Base-by-base conservation (phyloP, 2,329 filamentous ascomycete species). In the Zasmidium angulare region DNA sequence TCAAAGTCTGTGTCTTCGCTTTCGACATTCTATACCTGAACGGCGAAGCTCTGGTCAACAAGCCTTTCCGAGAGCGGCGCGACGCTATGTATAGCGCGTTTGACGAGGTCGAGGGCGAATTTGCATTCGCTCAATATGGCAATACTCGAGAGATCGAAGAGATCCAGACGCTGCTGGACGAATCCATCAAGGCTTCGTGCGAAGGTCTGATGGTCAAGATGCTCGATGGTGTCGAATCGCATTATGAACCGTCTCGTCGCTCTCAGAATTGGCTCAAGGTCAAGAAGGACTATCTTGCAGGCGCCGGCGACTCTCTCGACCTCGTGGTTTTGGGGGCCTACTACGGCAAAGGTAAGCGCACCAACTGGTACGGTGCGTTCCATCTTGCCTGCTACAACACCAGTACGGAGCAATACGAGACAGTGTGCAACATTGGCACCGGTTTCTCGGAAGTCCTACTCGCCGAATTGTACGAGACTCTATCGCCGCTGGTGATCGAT, bases 151-250 rank as follows among this genome's bases (percentile, higher is more conserved):
- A 97, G 66, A 82, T 99, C 2, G 93, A 98, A 55, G 91, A 96
- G 70, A 99, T 99, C 56, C 93, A 98, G 72, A 83, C 82, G 1
- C 89, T 99, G 69, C 82, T 99, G 1, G 95, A 99, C 70, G 93
- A 98, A 60, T 95, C 90, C 69, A 89, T 99, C 64, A 96, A 96
- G 75, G 91, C 93, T 1, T 96, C 91, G 0, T 99, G 95, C 72
- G 95, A 99, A 79, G 95, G 95, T 11, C 81, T 99, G 55, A 99
- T 99, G 95, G 95, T 99, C 14, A 99, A 99, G 81, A 99, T 99
- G 95, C 79, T 99, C 60, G 93, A 98, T 73, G 95, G 93, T 0
- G 81, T 85, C 6, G 93, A 97, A 76, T 96, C 91, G 67, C 91
- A 90, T 68, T 99, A 99, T 73, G 93, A 98, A 77, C 95, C 95